phyloP scores from a whole-genome alignment of 495 filamentous ascomycete species.

The Podospora pseudocomata region DNA sequence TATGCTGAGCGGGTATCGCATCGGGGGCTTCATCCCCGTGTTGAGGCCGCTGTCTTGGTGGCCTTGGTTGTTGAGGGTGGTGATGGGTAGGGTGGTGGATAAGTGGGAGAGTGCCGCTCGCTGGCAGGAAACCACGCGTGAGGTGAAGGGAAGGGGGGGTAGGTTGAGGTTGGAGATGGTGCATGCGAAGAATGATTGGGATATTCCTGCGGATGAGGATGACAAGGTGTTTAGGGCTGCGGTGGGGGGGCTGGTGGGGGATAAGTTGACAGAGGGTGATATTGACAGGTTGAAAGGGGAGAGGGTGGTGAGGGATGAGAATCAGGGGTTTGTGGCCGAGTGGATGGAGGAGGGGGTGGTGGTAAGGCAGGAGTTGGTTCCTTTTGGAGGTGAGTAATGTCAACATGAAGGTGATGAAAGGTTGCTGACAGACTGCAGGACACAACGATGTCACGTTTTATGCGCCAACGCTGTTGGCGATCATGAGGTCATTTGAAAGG shows the following conservation, averaged over 20 bases:
- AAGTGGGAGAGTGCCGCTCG: slow-evolving; percentile 50
- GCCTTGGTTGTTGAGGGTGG: slow-evolving; percentile 40
- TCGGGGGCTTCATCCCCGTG: slow-evolving; percentile 72
- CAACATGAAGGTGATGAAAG: neutral
- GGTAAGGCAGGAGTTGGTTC: slow-evolving; percentile 52
- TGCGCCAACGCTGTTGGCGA: slow-evolving; percentile 55
- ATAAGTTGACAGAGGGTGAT: slow-evolving; percentile 24
- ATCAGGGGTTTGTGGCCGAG: slow-evolving; percentile 40
- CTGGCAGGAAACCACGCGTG: slow-evolving; percentile 40
- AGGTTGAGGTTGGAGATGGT: slow-evolving; percentile 65
- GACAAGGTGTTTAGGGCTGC: slow-evolving; percentile 53
- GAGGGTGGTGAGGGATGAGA: slow-evolving; percentile 36
- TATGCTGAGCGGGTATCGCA: slow-evolving; percentile 60
- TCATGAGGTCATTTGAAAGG: slow-evolving; percentile 58
- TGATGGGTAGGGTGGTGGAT: slow-evolving; percentile 46
- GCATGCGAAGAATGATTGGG: slow-evolving; percentile 69
- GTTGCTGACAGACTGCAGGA: slow-evolving; percentile 37
- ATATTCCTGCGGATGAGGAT: slow-evolving; percentile 66
- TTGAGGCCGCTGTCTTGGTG: slow-evolving; percentile 63
- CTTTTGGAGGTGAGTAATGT: slow-evolving; percentile 51
- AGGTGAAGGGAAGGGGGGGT: slow-evolving; percentile 39
- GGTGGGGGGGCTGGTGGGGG: slow-evolving; percentile 49
- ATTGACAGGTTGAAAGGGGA: slow-evolving; percentile 41
- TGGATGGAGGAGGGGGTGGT: slow-evolving; percentile 41
- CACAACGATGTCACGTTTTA: slow-evolving; percentile 56